These are phyloP conservation scores for Epicoccum sorghinum DNA, from an alignment of 2,329 filamentous ascomycete species.

Conservation along the genomic window DNA sequence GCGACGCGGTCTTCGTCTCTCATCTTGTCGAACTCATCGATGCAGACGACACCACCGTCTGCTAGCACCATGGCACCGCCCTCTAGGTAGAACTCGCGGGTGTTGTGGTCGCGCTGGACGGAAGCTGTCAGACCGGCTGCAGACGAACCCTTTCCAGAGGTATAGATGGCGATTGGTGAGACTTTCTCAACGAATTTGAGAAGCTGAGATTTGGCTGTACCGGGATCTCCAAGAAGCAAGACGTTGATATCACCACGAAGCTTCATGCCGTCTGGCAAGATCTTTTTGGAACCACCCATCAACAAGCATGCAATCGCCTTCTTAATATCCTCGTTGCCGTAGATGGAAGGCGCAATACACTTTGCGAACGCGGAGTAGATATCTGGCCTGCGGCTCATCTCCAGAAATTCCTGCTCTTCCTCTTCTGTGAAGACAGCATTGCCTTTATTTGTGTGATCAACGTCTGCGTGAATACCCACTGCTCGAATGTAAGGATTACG, in stretches of 20 bases:
- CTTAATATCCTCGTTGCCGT: constrained; percentile 94
- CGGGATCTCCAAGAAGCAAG: constrained; percentile 91
- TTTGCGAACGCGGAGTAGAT: constrained; percentile 89
- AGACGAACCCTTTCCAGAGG: constrained; percentile 96
- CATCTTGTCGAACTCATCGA: constrained; percentile 99
- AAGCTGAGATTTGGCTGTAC: constrained; percentile 96
- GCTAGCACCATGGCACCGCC: constrained; percentile 98
- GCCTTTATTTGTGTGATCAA: constrained; percentile 88
- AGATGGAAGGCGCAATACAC: constrained; percentile 97
- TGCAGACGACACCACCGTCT: constrained; percentile 95
- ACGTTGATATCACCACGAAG: constrained; percentile 98
- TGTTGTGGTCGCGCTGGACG: constrained; percentile 89
- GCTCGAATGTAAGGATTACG: constrained; percentile 93
- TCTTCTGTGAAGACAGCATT: constrained; percentile 86
- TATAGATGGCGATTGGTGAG: constrained; percentile 96
- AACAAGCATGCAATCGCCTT: constrained; percentile 94
- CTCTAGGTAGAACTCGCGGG: constrained; percentile 96
- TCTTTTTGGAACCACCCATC: constrained; percentile 95
- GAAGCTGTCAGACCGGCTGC: constrained; percentile 97
- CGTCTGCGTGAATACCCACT: constrained; percentile 87
- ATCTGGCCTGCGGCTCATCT: constrained; percentile 87
- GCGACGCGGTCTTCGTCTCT: constrained; percentile 95
- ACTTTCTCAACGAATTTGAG: constrained; percentile 98
- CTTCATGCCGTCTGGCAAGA: constrained; percentile 96
- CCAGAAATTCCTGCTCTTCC: constrained; percentile 94